Base-by-base conservation (phyloP, 179 eudicot genomes). In the Carnegiea gigantea region DNA sequence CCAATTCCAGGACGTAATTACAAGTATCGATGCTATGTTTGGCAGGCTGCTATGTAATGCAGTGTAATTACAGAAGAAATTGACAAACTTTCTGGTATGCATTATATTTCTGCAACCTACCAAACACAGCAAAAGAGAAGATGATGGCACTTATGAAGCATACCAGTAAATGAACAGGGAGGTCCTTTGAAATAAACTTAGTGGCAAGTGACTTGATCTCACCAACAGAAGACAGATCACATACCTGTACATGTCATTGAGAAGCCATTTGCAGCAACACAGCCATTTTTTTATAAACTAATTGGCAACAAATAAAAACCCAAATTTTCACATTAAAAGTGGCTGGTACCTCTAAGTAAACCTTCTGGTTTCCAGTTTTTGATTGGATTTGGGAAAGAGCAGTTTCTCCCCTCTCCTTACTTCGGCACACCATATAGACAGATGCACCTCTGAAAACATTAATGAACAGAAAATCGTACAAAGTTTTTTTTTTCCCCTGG, bases 351-450 rank as follows among this genome's bases (percentile, higher is more conserved):
- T 94, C 99, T 84, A 96, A 82, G 84, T 86, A 81, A 78, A 96
- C 93, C 81, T 93, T 94, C 78, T 89, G 87, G 85, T 92, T 96
- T 75, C 93, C 93, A 11, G 99, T 94, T 71, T 46, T 74, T 30
- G 93, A 86, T 81, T 89, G 96, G 70, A 96, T 92, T 85, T 89
- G 78, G 40, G 95, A 90, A 78, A 88, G 87, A 83, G 99, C 99
- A 60, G 82, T 95, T 88, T 92, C 95, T 28, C 99, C 98, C 84
- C 96, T 92, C 85, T 96, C 99, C 85, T 92, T 92, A 80, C 77
- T 92, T 64, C 99, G 97, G 79, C 99, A 96, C 33, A 96, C 86
- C 91, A 96, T 87, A 84, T 90, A 96, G 21, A 96, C 98, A 74
- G 90, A 90, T 71, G 98, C 98, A 23, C 99, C 99, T 83, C 98